Base-by-base conservation (phyloP, 78 protist genomes). In the Mantamonas sphyraenae region DNA sequence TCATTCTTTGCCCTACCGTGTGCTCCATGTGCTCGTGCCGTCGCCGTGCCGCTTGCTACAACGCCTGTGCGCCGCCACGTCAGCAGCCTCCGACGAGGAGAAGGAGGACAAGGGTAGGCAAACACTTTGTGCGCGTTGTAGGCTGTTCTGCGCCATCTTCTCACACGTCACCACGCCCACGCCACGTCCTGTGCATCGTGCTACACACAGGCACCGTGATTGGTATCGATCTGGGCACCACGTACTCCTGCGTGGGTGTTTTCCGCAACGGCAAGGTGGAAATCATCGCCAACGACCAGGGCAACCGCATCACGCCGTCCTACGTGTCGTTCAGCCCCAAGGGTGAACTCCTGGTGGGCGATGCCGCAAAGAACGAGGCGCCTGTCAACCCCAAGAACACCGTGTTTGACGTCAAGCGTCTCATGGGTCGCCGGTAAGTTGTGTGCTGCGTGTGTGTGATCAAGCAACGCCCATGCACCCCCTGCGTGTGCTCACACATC, bases 261-360 rank as follows among this genome's bases (percentile, higher is more conserved):
- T 74, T 50, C 69, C 64, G 77, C 63, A 66, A 85, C 51, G 92
- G 84, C 19, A 73, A 86, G 19, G 95, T 90, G 16, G 95, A 89
- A 50, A 87, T 93, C 55, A 86, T 93, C n/a, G 75, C 97, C 68
- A 94, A 94, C 90, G 95, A 89, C 53, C 90, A 79, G 66, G 97
- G 97, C 34, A 68, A 79, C 83, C 83, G 89, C 34, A 90, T 85
- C 30, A 93, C 95, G 16, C 97, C 97, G 3, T 81, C 89, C 31
- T 57, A 45, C 55, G 93, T 88, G 43, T 84, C 88, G n/a, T 88
- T 84, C 74, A 63, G 87, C 20, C n/a, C n/a, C n/a, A 77, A 76
- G 17, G 0, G 37, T 30, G 90, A 80, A 40, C 74, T 76, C 12
- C 64, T 76, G 53, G 35, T 85, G 33, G 90, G 94, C 20, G 90